Percentiles rank a stretch among this genome's conserved stretches.
phyloP scores from a whole-genome alignment of 768 basidiomycete genomes.

The Tulasnella sp. region DNA sequence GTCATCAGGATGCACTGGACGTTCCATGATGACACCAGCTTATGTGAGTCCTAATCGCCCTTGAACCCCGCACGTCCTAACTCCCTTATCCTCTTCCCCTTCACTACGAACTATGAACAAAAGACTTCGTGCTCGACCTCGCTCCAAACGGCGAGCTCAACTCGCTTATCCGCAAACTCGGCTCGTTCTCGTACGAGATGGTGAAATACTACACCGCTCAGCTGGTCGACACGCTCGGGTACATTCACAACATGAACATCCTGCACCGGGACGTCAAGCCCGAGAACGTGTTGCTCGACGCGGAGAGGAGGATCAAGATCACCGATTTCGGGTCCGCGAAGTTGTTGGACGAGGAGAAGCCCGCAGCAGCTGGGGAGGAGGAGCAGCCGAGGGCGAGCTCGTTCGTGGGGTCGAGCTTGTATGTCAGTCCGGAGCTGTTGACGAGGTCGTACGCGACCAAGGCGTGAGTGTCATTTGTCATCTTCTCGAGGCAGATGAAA shows the following conservation, averaged over 20 bases:
- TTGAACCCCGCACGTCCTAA: background rate
- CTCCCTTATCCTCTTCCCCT: background rate
- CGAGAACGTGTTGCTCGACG: conserved; percentile 84
- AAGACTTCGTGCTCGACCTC: conserved; percentile 34
- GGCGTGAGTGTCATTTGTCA: conserved; percentile 37
- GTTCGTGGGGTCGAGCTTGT: conserved; percentile 86
- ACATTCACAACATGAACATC: conserved; percentile 83
- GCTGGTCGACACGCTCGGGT: conserved; percentile 75
- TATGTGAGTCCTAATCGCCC: conserved; percentile 48
- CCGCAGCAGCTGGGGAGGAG: background rate
- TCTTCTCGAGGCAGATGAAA: background rate
- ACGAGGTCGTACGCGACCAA: conserved; percentile 56
- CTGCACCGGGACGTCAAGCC: conserved; percentile 85
- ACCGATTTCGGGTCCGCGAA: conserved; percentile 95
- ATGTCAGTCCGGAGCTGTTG: conserved; percentile 78
- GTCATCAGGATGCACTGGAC: conserved; percentile 72
- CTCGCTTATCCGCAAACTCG: conserved; percentile 37
- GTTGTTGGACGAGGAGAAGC: conserved; percentile 23
- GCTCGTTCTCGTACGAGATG: conserved; percentile 73
- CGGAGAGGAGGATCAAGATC: conserved; percentile 78
- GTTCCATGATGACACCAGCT: conserved; percentile 72
- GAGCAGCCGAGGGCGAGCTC: conserved; percentile 35
- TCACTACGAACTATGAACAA: background rate
- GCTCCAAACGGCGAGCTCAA: conserved; percentile 33
- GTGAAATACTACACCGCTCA: conserved; percentile 82